Evolutionary conservation across 179 eudicot species (phyloP).

Genomic region (Gypsophila paniculata): DNA sequence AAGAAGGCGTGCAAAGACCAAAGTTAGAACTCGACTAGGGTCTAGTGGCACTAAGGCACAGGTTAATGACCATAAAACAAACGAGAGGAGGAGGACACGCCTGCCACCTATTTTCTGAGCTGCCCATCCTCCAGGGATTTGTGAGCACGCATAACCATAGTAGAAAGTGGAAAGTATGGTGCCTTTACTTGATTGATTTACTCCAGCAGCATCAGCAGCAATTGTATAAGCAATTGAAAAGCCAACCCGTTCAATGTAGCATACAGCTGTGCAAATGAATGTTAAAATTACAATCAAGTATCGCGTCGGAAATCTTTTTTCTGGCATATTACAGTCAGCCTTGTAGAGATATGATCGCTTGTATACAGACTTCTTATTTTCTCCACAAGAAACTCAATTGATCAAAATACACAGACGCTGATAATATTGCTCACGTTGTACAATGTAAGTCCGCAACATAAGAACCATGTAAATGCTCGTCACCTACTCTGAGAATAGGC

Average conservation of each 20-base stretch:
- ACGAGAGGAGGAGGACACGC: conserved; percentile 83
- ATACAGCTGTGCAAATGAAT: conserved; percentile 77
- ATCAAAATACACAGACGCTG: conserved; percentile 7
- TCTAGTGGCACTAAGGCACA: conserved; percentile 68
- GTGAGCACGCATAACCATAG: conserved; percentile 89
- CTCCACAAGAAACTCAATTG: conserved; percentile 12
- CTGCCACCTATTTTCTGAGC: conserved; percentile 95
- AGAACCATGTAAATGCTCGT: conserved; percentile 16
- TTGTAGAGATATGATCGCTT: neutral
- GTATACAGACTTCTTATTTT: conserved; percentile 14
- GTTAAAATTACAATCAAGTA: conserved; percentile 75
- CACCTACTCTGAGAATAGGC: conserved; percentile 1
- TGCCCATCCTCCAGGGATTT: conserved; percentile 95
- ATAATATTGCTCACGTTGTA: neutral
- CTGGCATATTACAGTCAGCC: conserved; percentile 34
- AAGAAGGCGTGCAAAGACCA: conserved; percentile 78
- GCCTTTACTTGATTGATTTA: conserved; percentile 73
- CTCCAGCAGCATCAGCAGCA: conserved; percentile 64
- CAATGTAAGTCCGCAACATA: conserved; percentile 6
- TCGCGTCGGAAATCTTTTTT: conserved; percentile 58
- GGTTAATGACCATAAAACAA: conserved; percentile 77
- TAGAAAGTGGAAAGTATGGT: conserved; percentile 82
- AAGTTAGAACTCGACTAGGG: conserved; percentile 47
- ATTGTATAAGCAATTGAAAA: conserved; percentile 62
- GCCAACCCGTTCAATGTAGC: conserved; percentile 93